These are phyloP conservation scores for Kalaharituber pfeilii DNA, from an alignment of 2,329 filamentous ascomycete genomes.

Conservation along the genomic window DNA sequence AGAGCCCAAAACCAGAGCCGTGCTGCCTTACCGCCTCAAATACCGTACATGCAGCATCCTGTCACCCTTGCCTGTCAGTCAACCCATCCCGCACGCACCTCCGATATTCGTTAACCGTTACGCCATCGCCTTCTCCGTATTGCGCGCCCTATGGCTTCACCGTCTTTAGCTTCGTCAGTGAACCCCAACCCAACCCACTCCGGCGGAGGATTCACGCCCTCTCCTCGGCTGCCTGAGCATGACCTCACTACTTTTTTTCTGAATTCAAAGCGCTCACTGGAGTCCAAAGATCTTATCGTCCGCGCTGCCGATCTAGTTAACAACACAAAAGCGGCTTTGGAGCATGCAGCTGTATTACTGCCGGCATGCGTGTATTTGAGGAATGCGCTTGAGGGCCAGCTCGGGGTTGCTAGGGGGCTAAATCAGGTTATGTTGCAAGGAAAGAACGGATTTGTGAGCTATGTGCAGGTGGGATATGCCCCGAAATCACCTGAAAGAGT, in stretches of 20 bases:
- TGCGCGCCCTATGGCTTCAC: neutral
- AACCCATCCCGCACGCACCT: too few relatives aligned
- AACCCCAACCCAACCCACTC: conserved; percentile 5
- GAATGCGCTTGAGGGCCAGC: conserved; percentile 20
- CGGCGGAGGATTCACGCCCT: neutral
- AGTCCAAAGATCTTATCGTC: conserved; percentile 20
- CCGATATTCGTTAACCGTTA: too few relatives aligned
- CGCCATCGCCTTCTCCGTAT: too few relatives aligned
- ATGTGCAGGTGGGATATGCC: conserved; percentile 18
- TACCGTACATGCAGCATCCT: too few relatives aligned
- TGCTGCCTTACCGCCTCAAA: too few relatives aligned
- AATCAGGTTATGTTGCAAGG: conserved; percentile 20
- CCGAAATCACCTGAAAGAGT: too few relatives aligned
- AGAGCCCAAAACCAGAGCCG: too few relatives aligned
- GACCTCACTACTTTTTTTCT: conserved; percentile 23
- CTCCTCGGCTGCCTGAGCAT: conserved; percentile 6
- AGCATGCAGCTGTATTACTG: conserved; percentile 21
- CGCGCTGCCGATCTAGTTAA: conserved; percentile 21
- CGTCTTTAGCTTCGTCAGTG: conserved; percentile 1
- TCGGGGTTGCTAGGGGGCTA: conserved; percentile 17
- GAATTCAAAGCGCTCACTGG: conserved; percentile 22
- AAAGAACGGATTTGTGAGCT: conserved; percentile 15
- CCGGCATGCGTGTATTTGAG: conserved; percentile 21
- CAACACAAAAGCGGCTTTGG: conserved; percentile 21
- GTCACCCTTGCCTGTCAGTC: too few relatives aligned